Conservation (phyloP, 1,284 basidiomycete species). For the Lignosus rhinocerotis region DNA sequence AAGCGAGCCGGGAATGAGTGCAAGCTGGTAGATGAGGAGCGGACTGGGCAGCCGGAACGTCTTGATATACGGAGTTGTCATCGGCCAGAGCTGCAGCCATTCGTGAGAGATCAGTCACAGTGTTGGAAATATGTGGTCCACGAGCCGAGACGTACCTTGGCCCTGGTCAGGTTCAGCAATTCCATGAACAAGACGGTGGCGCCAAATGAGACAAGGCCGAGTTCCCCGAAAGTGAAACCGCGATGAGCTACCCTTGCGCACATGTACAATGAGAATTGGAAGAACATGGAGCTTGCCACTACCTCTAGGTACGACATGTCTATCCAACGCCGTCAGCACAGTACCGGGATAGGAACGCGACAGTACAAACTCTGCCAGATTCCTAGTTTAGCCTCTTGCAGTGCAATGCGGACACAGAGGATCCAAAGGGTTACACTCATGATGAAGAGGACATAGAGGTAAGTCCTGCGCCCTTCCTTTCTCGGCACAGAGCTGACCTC, state of each 20-base stretch:
- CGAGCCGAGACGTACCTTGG: conserved; percentile 54
- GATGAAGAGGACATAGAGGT: conserved; percentile 65
- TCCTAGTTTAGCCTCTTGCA: conserved; percentile 44
- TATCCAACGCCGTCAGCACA: conserved; percentile 31
- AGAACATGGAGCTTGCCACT: conserved; percentile 76
- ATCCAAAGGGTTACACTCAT: conserved; percentile 49
- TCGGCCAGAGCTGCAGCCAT: conserved; percentile 69
- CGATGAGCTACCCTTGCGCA: conserved; percentile 89
- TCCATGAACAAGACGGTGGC: conserved; percentile 90
- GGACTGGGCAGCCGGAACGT: conserved; percentile 94
- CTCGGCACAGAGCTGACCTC: conserved; percentile 77
- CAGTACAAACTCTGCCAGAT: conserved; percentile 66
- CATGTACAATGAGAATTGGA: conserved; percentile 89
- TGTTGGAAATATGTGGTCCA: background rate
- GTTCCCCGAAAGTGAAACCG: conserved; percentile 94
- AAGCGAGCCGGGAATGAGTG: conserved; percentile 91
- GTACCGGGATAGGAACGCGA: background rate
- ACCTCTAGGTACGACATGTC: conserved; percentile 83
- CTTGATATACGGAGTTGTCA: conserved; percentile 85
- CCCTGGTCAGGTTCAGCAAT: conserved; percentile 77
- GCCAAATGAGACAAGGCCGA: conserved; percentile 85
- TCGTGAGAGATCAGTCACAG: background rate
- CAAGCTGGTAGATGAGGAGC: conserved; percentile 89
- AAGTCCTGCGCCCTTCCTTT: conserved; percentile 60
- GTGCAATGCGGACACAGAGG: conserved; percentile 48